phyloP scores from a whole-genome alignment of 2,329 filamentous ascomycete genomes.

The Xenoacremonium recifei region DNA sequence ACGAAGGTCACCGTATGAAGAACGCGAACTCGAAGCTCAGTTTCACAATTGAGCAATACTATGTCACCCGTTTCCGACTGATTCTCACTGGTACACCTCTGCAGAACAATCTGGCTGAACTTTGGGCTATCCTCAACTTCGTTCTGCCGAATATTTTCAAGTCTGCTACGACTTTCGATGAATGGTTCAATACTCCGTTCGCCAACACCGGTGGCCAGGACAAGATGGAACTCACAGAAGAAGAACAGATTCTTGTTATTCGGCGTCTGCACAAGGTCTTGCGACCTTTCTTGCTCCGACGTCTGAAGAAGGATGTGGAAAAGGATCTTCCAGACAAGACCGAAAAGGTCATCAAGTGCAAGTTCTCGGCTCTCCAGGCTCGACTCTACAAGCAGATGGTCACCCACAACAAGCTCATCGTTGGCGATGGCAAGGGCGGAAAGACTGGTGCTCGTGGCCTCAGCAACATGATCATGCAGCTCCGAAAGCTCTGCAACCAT shows the following conservation, averaged over 20 bases:
- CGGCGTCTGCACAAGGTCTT: conserved; percentile 97
- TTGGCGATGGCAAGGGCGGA: conserved; percentile 92
- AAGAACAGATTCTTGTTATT: conserved; percentile 98
- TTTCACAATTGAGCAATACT: conserved; percentile 91
- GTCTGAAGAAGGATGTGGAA: conserved; percentile 99
- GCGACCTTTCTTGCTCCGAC: conserved; percentile 92
- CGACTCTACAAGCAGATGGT: conserved; percentile 98
- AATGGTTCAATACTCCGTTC: conserved; percentile 99
- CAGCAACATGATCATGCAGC: conserved; percentile 99
- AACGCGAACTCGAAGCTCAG: conserved; percentile 95
- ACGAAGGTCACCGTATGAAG: conserved; percentile 99
- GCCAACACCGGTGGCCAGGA: conserved; percentile 97
- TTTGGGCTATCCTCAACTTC: conserved; percentile 99
- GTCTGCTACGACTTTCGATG: conserved; percentile 96
- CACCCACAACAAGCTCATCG: conserved; percentile 89
- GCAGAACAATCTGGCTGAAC: conserved; percentile 92
- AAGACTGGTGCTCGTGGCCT: conserved; percentile 92
- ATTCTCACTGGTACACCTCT: conserved; percentile 97
- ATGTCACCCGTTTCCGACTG: conserved; percentile 89
- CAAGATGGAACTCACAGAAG: conserved; percentile 98
- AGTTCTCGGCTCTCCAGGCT: conserved; percentile 90
- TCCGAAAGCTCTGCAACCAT: conserved; percentile 98
- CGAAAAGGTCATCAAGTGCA: conserved; percentile 98
- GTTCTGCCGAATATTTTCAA: conserved; percentile 99
- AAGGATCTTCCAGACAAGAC: conserved; percentile 99